Base-by-base conservation (phyloP, 768 basidiomycete genomes). In the Podaxis pistillaris region DNA sequence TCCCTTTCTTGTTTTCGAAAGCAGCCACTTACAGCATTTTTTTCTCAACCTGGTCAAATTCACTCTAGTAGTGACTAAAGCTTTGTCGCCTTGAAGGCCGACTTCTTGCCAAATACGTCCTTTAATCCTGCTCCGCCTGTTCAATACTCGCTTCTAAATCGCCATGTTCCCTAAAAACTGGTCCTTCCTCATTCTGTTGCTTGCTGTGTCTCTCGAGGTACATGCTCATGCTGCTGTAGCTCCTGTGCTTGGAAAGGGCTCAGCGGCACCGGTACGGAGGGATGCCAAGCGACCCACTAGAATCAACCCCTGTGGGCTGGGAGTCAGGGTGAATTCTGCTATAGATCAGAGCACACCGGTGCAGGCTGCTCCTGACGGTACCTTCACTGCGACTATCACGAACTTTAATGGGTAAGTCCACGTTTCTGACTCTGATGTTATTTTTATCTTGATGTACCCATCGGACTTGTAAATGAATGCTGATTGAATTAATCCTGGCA, bases 351-450 rank as follows among this genome's bases (percentile, higher is more conserved):
- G 81, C 3, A 76, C 73, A 3, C 72, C 74, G 7, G 73, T 78
- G 11, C 65, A 68, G n/a, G 76, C 75, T 17, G 70, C 70, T n/a
- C 73, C 78, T 22, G 73, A 81, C 54, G 82, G 82, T 36, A 63
- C 75, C 0, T 79, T 84, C 69, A 70, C 71, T 5, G 75, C 74
- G 24, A 78, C 72, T 28, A 74, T 74, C 60, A 78, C 71, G 49
- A 77, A 81, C 71, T 84, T 83, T 68, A 83, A 84, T 63, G 75
- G 63, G 84, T 84, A 67, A 51, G 77, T 69, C 33, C 33, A 33
- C 33, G 1, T 33, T 33, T 33, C n/a, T 17, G 11, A n/a, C 28
- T 19, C 47, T 5, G 17, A 12, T 38, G 22, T 28, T 49, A 60
- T 13, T 11, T 24, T 64, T 60, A 33, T 54, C 36, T 60, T 13